Conservation (phyloP, 345 rosid species). For the Triadica sebifera region DNA sequence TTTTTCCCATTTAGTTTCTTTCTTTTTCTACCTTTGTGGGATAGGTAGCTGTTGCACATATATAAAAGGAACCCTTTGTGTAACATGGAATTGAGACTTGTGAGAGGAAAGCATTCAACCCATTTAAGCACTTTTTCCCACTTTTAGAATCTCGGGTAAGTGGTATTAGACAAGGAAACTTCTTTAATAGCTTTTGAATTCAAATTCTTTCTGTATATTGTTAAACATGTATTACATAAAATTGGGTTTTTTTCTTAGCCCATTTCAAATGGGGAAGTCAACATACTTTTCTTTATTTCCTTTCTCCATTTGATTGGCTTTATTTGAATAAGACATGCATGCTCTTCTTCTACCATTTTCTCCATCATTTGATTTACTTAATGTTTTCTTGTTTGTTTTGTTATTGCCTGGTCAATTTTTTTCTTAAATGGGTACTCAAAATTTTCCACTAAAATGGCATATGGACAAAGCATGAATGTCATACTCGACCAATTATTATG, state of each 20-base stretch:
- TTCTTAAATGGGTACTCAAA: neutral
- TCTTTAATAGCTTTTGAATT: neutral
- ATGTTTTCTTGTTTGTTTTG: neutral
- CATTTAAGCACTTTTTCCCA: neutral
- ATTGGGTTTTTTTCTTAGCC: neutral
- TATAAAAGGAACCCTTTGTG: neutral
- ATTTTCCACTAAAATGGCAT: neutral
- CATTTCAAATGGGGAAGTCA: conserved; percentile 4
- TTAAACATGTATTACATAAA: neutral
- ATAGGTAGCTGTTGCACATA: conserved; percentile 14
- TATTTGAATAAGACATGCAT: neutral
- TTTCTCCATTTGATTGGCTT: neutral
- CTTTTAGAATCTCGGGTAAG: neutral
- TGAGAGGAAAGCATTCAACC: conserved; percentile 14
- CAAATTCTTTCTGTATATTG: neutral
- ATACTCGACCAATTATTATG: too few species aligned
- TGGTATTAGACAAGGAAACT: neutral
- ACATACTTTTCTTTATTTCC: neutral
- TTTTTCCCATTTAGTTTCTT: neutral
- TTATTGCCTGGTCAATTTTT: conserved; percentile 8
- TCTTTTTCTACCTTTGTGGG: conserved; percentile 8
- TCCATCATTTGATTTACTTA: neutral
- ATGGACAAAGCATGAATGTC: too few species aligned
- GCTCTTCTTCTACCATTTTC: neutral
- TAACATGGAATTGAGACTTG: conserved; percentile 10